Evolutionary conservation across 176 grass and related monocot genomes (phyloP).

Genomic region (Luzula sylvatica): DNA sequence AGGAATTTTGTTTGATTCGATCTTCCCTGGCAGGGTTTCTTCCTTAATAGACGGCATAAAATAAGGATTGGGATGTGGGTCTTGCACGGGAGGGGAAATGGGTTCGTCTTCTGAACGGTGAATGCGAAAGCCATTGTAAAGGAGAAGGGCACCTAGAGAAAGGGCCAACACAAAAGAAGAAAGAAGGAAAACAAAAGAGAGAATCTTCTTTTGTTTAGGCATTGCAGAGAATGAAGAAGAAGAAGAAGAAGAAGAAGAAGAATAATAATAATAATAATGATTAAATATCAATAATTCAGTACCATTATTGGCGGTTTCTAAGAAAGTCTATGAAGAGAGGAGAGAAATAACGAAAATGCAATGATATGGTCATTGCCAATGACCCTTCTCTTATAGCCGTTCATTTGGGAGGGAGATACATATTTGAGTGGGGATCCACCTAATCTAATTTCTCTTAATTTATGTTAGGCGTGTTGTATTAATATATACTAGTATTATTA

Average conservation of each 20-base stretch:
- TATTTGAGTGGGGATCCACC: too few species aligned
- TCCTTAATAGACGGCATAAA: neutral
- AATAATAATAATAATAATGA: too few species aligned
- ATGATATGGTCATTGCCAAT: too few species aligned
- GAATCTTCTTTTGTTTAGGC: conserved; percentile 7
- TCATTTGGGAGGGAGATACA: too few species aligned
- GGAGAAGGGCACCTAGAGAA: conserved; percentile 8
- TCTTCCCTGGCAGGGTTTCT: neutral
- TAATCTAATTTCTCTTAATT: too few species aligned
- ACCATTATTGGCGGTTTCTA: too few species aligned
- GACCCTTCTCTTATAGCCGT: too few species aligned
- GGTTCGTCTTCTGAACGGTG: neutral
- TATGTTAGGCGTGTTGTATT: too few species aligned
- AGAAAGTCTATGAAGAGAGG: too few species aligned
- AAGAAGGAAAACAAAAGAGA: conserved; percentile 12
- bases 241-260: too few species aligned
- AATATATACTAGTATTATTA: too few species aligned
- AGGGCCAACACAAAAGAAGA: conserved; percentile 7
- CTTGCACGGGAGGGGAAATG: neutral
- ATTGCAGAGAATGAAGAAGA: neutral
- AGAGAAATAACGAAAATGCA: too few species aligned
- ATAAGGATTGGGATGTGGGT: neutral
- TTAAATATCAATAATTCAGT: neutral
- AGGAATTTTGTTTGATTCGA: neutral
- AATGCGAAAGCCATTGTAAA: conserved; percentile 4